phyloP scores from a whole-genome alignment of 2,329 filamentous ascomycete species.

The Drechslerella stenobrocha region DNA sequence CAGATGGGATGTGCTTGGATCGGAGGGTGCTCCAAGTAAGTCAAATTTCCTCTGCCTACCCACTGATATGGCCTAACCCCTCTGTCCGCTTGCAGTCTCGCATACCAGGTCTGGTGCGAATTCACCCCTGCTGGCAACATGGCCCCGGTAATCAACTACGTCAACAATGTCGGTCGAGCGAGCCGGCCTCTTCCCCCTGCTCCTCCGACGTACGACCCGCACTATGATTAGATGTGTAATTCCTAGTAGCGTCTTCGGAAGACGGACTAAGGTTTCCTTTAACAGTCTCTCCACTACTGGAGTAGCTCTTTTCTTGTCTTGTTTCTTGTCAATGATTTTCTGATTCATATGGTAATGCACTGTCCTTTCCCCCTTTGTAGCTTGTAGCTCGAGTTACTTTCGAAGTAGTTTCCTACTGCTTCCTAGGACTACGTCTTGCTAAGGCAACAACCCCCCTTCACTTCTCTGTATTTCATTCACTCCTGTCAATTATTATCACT shows the following conservation, averaged over 20 bases:
- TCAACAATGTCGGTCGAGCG: constrained; percentile 21
- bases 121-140: constrained; percentile 36
- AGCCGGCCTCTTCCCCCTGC: constrained; percentile 19
- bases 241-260: not conserved
- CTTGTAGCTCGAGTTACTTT: too few relatives aligned
- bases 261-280: not conserved
- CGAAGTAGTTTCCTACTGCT: too few relatives aligned
- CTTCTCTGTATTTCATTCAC: too few relatives aligned
- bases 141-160: constrained; percentile 21
- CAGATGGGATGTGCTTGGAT: constrained; percentile 62
- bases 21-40: constrained; percentile 44
- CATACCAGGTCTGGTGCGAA: constrained; percentile 46
- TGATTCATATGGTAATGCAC: too few relatives aligned
- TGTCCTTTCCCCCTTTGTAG: too few relatives aligned
- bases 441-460: too few relatives aligned
- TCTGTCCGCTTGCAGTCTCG: constrained; percentile 19
- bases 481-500: too few relatives aligned
- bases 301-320: not conserved
- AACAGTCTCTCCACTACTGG: not conserved
- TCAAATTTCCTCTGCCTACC: too few relatives aligned
- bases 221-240: constrained; percentile 13
- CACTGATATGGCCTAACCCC: too few relatives aligned
- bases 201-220: constrained; percentile 35
- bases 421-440: too few relatives aligned
- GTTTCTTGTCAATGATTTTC: not conserved